Conservation (phyloP, 2,329 filamentous ascomycete species). For the Golovinomyces cichoracearum region DNA sequence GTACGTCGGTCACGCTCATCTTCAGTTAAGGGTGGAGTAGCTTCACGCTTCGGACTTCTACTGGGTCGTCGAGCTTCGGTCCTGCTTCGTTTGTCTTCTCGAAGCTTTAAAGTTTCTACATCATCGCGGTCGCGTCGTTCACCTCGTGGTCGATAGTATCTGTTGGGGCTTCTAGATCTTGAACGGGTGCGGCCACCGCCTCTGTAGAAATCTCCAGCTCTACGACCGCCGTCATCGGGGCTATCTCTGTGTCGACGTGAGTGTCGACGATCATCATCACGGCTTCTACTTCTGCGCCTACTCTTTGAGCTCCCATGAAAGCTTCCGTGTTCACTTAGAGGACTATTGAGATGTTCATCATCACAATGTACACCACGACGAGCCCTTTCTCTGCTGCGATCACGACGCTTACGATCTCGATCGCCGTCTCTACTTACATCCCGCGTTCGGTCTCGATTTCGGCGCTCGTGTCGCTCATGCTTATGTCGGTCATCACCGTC, state of each 20-base stretch:
- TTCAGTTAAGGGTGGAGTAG: slow-evolving; percentile 55
- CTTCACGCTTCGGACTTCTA: slow-evolving; percentile 21
- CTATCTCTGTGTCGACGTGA: slow-evolving; percentile 43
- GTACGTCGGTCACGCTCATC: slow-evolving; percentile 93
- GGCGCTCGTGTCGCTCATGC: slow-evolving; percentile 25
- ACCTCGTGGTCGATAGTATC: slow-evolving; percentile 25
- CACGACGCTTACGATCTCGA: slow-evolving; percentile 29
- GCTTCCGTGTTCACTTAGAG: slow-evolving; percentile 49
- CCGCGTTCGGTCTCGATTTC: slow-evolving; percentile 29
- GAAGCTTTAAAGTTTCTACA: slow-evolving; percentile 22
- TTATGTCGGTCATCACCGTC: slow-evolving; percentile 32
- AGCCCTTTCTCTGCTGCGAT: slow-evolving; percentile 28
- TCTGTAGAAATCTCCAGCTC: slow-evolving; percentile 44
- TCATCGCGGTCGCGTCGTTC: slow-evolving; percentile 27
- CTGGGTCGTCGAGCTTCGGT: slow-evolving; percentile 17
- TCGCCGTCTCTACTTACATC: slow-evolving; percentile 29
- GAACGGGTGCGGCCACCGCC: slow-evolving; percentile 36
- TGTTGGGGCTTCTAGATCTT: slow-evolving; percentile 44
- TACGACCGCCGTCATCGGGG: slow-evolving; percentile 20
- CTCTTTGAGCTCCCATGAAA: slow-evolving; percentile 46
- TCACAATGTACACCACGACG: slow-evolving; percentile 21
- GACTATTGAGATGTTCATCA: slow-evolving; percentile 36
- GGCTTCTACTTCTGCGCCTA: slow-evolving; percentile 54
- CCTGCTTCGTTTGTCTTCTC: slow-evolving; percentile 19
- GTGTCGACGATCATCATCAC: slow-evolving; percentile 48